These are phyloP conservation scores for Phytopythium boreale DNA, from an alignment of 352 stramenopile genomes.

Conservation along the genomic window DNA sequence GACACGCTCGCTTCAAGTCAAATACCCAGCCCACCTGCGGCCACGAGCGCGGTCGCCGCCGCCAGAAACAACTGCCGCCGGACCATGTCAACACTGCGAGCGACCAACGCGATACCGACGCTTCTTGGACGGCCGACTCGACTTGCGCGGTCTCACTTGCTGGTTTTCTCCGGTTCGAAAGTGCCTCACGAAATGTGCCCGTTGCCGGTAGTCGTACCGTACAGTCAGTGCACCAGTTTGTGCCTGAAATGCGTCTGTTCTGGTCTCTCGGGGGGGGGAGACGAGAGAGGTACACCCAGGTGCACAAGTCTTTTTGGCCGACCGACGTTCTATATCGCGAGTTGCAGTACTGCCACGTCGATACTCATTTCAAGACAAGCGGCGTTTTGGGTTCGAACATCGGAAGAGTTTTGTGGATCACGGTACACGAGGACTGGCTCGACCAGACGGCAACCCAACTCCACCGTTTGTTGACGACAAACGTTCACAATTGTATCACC, in stretches of 20 bases:
- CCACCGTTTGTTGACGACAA: neutral
- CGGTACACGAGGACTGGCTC: neutral
- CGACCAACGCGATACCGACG: neutral
- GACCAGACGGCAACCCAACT: neutral
- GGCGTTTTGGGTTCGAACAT: neutral
- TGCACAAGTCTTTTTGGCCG: neutral
- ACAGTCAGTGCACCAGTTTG: too few species aligned
- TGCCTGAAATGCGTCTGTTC: neutral
- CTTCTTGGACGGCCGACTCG: neutral
- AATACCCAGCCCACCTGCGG: neutral
- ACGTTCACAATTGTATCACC: too few species aligned
- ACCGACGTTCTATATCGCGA: neutral
- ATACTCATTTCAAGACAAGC: neutral
- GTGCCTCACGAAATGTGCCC: neutral
- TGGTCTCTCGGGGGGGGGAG: neutral
- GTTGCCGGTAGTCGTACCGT: neutral
- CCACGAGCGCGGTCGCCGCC: neutral
- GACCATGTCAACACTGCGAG: neutral
- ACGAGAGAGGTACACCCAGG: neutral
- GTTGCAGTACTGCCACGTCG: neutral
- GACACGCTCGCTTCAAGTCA: neutral
- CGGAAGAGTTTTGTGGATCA: neutral
- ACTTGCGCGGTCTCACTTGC: neutral
- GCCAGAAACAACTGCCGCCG: slow-evolving; percentile 2
- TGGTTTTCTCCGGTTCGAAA: too few species aligned